Base-by-base conservation (phyloP, 1,139 yeast genomes). In the Candida dubliniensis region DNA sequence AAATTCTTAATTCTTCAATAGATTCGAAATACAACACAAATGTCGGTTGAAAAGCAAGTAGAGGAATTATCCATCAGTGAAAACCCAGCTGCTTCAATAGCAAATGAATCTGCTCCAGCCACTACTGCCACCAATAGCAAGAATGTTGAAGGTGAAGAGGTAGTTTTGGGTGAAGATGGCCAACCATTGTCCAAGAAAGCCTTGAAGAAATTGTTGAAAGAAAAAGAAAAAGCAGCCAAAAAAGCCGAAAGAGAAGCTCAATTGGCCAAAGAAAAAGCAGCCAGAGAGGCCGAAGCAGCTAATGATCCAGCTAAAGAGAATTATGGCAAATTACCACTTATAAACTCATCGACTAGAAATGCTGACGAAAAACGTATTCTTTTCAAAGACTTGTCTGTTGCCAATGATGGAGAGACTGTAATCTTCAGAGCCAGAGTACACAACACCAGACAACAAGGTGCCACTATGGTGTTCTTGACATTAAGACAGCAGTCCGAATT, bases 161-260 rank as follows among this genome's bases (percentile, higher is more conserved):
- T 70, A n/a, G 57, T 76, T 40, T 67, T 80, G 47, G 86, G 87
- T 27, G 85, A 80, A 66, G 97, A 93, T 66, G 99, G 99, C 36
- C 87, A 83, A 69, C 99, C 99, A 42, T 74, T 93, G 57, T 88
- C 97, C 50, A 93, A 93, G 70, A 93, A 90, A 66, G 99, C 96
- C 2, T 75, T 93, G 58, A 93, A 93, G 77, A 93, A 93, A 73
- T 79, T 93, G 51, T 95, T 88, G 64, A 93, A 93, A 65, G 97
- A 91, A 66, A 81, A 81, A 59, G 96, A 89, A 68, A 93, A 93
- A 76, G 96, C 87, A 54, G 83, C 79, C 59, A 90, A 90, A 78
- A 91, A 91, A 74, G 95, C 91, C 34, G 97, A 89, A 67, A 85
- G 87, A 61, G 97, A 93, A 47, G 95, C 86, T 36, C 90, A 88